phyloP scores from a whole-genome alignment of 2,329 filamentous ascomycete species.

The Epicoccum nigrum region DNA sequence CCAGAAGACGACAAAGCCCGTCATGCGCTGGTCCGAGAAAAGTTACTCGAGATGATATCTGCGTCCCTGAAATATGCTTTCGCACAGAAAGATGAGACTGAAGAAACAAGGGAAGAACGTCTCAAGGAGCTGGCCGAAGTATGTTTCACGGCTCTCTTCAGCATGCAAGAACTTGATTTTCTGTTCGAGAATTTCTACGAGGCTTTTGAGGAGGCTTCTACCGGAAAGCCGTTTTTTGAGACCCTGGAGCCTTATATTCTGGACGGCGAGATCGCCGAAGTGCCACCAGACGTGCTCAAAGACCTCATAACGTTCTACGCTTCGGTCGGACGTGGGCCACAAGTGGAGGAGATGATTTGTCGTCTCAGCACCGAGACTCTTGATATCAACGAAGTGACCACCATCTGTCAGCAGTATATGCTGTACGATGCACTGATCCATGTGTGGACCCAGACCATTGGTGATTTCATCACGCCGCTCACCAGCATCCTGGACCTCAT shows the following conservation, averaged over 20 bases:
- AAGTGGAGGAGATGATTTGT: conserved; percentile 92
- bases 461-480: conserved; percentile 88
- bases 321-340: conserved; percentile 72
- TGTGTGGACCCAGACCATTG: conserved; percentile 90
- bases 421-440: conserved; percentile 96
- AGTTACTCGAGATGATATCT: conserved; percentile 89
- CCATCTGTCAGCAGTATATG: conserved; percentile 86
- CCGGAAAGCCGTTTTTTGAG: conserved; percentile 80
- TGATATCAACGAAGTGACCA: conserved; percentile 91
- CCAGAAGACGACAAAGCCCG: conserved; percentile 80
- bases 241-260: conserved; percentile 87
- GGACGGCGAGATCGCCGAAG: conserved; percentile 72
- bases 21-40: conserved; percentile 83
- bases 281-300: conserved; percentile 87
- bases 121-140: conserved; percentile 79
- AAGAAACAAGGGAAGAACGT: conserved; percentile 61
- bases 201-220: conserved; percentile 79
- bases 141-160: conserved; percentile 82
- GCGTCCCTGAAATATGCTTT: conserved; percentile 92
- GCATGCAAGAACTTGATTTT: conserved; percentile 78
- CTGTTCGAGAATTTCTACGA: conserved; percentile 91
- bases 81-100: conserved; percentile 61
- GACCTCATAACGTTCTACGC: conserved; percentile 83
- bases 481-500: conserved; percentile 77
- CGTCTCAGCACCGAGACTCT: conserved; percentile 88